Evolutionary conservation across 2,329 filamentous ascomycete genomes (phyloP).

Genomic region (Talaromyces rugulosus): DNA sequence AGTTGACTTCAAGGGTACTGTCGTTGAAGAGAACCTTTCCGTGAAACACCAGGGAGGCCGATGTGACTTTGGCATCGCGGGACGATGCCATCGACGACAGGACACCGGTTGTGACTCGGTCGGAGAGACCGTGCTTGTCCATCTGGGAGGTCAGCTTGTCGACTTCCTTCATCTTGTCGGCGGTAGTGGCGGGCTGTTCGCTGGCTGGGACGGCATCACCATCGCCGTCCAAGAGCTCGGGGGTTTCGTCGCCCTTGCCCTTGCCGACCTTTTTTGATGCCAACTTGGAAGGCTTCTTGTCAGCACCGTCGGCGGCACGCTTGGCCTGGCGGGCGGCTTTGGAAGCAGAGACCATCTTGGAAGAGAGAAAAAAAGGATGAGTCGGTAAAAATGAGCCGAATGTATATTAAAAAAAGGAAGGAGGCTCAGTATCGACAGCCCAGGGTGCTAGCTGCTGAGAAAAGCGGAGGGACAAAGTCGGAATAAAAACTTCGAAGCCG

Average conservation of each 20-base stretch:
- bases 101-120: constrained; percentile 97
- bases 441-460: neutral
- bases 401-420: constrained; percentile 28
- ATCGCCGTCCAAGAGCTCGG: constrained; percentile 59
- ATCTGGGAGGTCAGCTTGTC: constrained; percentile 87
- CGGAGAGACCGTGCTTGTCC: constrained; percentile 93
- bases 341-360: constrained; percentile 62
- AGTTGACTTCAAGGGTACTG: constrained; percentile 87
- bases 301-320: constrained; percentile 59
- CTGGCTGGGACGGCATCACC: constrained; percentile 50
- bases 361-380: constrained; percentile 13
- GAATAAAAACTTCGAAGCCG: constrained; percentile 16
- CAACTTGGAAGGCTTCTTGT: constrained; percentile 70
- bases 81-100: constrained; percentile 77
- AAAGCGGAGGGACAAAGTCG: constrained; percentile 21
- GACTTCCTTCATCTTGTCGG: constrained; percentile 72
- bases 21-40: constrained; percentile 94
- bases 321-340: constrained; percentile 66
- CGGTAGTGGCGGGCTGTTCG: constrained; percentile 65
- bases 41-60: constrained; percentile 92
- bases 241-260: constrained; percentile 56
- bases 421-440: constrained; percentile 1
- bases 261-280: constrained; percentile 60
- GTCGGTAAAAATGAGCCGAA: constrained; percentile 13
- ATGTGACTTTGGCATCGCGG: constrained; percentile 96